Base-by-base conservation (phyloP, 2,329 filamentous ascomycete species). In the Colletotrichum paranaense region DNA sequence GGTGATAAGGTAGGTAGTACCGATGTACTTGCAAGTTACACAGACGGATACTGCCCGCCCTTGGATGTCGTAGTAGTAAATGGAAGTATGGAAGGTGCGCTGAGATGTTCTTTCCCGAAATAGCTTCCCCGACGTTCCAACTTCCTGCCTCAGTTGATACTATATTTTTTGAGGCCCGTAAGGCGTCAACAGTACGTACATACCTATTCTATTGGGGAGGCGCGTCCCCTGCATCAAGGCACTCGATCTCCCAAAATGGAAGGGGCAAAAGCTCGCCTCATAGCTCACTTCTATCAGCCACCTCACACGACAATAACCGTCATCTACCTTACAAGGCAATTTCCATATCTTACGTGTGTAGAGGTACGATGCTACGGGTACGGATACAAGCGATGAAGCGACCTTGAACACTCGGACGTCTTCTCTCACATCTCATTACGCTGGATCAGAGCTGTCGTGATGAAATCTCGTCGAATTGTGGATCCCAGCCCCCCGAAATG, bases 381-480 rank as follows among this genome's bases (percentile, higher is more conserved):
- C 8, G 38, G 38, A 42, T 19, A 42, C 16, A 42, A 42, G 38
- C 38, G 38, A 6, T 42, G 38, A 49, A 49, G 42, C 42, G 42
- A 49, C 42, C 16, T 49, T 11, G 42, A 11, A 49, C 19, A 49
- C 42, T 49, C 42, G 8, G 42, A 49, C 35, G 12, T 55, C 22
- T 56, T 42, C 7, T 12, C 62, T 65, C 32, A 57, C 62, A 65
- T 65, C 62, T 56, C 62, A 42, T 30, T 52, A 28, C 24, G 11
- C 24, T 9, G 19, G 60, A 63, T 63, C 60, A 58, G 52, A 11
- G 26, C 46, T 35, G 26, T 24, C 26, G 19, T 59, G 53, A 57
- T 49, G 26, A 67, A 59, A 67, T 59, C 52, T 67, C 63, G 38
- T 57, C 46, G 12, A 30, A 49, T n/a, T 59, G 32, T 59, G 63